phyloP scores from a whole-genome alignment of 345 rosid genomes.

The Hibiscus syriacus region DNA sequence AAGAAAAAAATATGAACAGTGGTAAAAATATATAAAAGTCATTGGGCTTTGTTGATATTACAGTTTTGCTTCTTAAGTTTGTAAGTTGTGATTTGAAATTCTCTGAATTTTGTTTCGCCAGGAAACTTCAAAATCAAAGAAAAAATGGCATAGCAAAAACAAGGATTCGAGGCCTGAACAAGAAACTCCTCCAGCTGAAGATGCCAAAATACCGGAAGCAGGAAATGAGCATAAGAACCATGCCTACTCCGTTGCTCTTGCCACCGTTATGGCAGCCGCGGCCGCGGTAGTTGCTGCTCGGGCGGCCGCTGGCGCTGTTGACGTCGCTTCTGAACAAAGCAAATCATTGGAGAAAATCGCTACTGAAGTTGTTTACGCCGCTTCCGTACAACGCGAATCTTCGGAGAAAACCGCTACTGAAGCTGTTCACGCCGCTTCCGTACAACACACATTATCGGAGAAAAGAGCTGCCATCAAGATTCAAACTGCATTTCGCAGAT shows the following conservation, averaged over 20 bases:
- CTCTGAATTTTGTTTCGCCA: constrained; percentile 1
- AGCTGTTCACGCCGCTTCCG: too few relatives aligned
- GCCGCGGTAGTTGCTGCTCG: constrained; percentile 36
- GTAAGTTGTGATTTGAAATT: neutral
- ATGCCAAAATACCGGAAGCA: constrained; percentile 34
- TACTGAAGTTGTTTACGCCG: too few relatives aligned
- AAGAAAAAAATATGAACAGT: too few relatives aligned
- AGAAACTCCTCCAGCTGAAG: constrained; percentile 7
- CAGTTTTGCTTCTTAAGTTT: too few relatives aligned
- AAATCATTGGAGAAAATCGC: too few relatives aligned
- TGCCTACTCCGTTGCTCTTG: constrained; percentile 59
- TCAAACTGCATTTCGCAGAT: constrained; percentile 13
- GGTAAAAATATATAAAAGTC: too few relatives aligned
- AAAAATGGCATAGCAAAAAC: constrained; percentile 45
- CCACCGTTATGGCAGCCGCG: constrained; percentile 56
- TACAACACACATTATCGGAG: too few relatives aligned
- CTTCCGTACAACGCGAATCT: too few relatives aligned
- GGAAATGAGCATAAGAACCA: constrained; percentile 48
- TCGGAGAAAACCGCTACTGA: too few relatives aligned
- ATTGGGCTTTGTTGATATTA: too few relatives aligned
- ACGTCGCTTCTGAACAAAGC: constrained; percentile 40
- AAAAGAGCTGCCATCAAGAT: constrained; percentile 10
- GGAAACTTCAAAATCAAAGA: constrained; percentile 46
- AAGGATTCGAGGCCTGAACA: constrained; percentile 20
- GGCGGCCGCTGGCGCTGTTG: constrained; percentile 24